Evolutionary conservation across 345 rosid genomes (phyloP).

Genomic region (Brassica nigra): DNA sequence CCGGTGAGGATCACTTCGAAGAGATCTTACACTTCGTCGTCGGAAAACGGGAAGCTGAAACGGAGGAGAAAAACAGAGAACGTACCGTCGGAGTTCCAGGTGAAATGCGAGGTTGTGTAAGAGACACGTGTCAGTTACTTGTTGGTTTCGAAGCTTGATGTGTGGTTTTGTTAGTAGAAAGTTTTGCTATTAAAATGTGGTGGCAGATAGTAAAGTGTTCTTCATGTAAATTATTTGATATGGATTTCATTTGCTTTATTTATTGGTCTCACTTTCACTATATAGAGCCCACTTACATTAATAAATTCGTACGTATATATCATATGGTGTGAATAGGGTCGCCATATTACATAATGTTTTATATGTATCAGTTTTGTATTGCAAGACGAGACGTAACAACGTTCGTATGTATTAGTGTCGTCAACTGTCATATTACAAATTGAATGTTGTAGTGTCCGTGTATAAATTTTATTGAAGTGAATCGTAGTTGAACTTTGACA

Average conservation of each 20-base stretch:
- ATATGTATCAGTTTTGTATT: neutral
- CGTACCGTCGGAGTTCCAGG: slow-evolving; percentile 9
- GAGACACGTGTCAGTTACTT: slow-evolving; percentile 39
- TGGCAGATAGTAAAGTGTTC: neutral
- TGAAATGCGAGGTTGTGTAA: slow-evolving; percentile 40
- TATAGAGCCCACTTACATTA: neutral
- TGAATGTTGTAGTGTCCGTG: neutral
- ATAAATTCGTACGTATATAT: too few species aligned
- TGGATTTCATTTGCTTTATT: neutral
- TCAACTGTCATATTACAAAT: neutral
- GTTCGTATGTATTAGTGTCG: neutral
- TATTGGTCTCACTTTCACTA: neutral
- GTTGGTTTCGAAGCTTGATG: slow-evolving; percentile 34
- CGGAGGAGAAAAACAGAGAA: slow-evolving; percentile 58
- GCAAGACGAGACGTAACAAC: neutral
- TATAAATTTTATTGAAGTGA: too few species aligned
- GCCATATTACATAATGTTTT: neutral
- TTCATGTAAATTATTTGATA: neutral
- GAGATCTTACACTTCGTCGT: slow-evolving; percentile 42
- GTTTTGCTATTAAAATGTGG: neutral
- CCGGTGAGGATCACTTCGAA: slow-evolving; percentile 87
- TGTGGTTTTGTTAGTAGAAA: neutral
- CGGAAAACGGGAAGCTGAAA: slow-evolving; percentile 58
- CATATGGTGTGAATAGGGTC: neutral
- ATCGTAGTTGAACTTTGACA: neutral